phyloP scores from a whole-genome alignment of 2,329 filamentous ascomycete genomes.

The Golovinomyces cichoracearum region DNA sequence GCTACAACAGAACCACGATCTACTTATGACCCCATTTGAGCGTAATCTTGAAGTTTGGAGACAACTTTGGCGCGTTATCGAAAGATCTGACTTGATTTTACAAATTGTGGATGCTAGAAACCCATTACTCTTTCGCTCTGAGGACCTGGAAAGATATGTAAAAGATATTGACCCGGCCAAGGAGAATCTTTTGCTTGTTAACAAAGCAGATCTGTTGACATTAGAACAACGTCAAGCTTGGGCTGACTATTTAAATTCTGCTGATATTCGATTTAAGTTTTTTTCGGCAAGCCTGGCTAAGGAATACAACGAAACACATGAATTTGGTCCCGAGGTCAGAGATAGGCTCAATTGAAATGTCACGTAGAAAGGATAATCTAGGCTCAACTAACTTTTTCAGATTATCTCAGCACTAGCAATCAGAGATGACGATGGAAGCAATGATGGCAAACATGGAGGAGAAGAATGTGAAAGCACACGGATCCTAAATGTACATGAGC shows the following conservation, averaged over 20 bases:
- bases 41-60: slow-evolving; percentile 94
- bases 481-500: slow-evolving; percentile 76
- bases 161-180: slow-evolving; percentile 75
- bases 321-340: neutral
- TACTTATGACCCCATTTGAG: slow-evolving; percentile 95
- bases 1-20: slow-evolving; percentile 73
- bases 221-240: slow-evolving; percentile 53
- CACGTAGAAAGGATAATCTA: neutral
- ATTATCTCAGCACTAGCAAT: too few species aligned
- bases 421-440: slow-evolving; percentile 14
- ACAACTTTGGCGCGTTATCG: slow-evolving; percentile 92
- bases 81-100: slow-evolving; percentile 80
- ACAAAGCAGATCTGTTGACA: slow-evolving; percentile 99
- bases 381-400: neutral
- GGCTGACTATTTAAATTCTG: slow-evolving; percentile 62
- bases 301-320: slow-evolving; percentile 49
- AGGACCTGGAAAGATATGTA: slow-evolving; percentile 80
- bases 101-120: slow-evolving; percentile 97
- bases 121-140: slow-evolving; percentile 75
- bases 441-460: slow-evolving; percentile 7
- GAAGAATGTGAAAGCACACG: slow-evolving; percentile 27
- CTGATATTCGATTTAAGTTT: slow-evolving; percentile 73
- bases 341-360: neutral
- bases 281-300: slow-evolving; percentile 87
- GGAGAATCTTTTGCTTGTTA: slow-evolving; percentile 75